Evolutionary conservation across 768 basidiomycete species (phyloP).

Genomic region (Tricholoma terreum): DNA sequence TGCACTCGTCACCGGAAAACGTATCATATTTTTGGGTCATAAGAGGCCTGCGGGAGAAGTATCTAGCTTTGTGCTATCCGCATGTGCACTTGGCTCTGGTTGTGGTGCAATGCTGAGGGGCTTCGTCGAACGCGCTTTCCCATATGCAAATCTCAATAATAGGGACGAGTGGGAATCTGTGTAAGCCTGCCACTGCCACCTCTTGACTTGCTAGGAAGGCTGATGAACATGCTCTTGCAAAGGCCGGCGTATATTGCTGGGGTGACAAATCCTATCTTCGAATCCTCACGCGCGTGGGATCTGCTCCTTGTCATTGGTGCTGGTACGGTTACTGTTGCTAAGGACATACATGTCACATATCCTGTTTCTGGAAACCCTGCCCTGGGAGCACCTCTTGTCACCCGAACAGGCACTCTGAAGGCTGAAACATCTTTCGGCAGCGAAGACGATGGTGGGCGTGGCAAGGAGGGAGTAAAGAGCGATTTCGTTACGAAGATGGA

Average conservation of each 20-base stretch:
- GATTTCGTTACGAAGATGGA: slow-evolving; percentile 59
- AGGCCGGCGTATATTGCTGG: slow-evolving; percentile 95
- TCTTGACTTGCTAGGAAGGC: not conserved
- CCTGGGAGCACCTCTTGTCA: slow-evolving; percentile 41
- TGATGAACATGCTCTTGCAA: slow-evolving; percentile 5
- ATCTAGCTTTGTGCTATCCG: slow-evolving; percentile 87
- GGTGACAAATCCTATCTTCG: slow-evolving; percentile 96
- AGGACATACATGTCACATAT: slow-evolving; percentile 67
- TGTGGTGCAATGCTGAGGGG: slow-evolving; percentile 82
- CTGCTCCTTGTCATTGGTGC: slow-evolving; percentile 88
- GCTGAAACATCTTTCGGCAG: slow-evolving; percentile 59
- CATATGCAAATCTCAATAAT: slow-evolving; percentile 88
- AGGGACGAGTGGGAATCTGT: slow-evolving; percentile 87
- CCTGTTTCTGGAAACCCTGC: slow-evolving; percentile 42
- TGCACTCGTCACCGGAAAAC: slow-evolving; percentile 90
- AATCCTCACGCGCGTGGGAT: slow-evolving; percentile 86
- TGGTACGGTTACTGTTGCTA: slow-evolving; percentile 83
- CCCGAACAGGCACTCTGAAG: slow-evolving; percentile 60
- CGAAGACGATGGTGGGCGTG: slow-evolving; percentile 70
- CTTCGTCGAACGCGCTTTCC: slow-evolving; percentile 89
- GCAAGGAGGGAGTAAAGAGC: slow-evolving; percentile 54
- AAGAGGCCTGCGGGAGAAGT: slow-evolving; percentile 87
- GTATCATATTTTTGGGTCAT: slow-evolving; percentile 94
- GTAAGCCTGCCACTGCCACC: slow-evolving; percentile 43
- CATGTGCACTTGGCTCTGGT: slow-evolving; percentile 90